Conservation (phyloP, 345 rosid genomes). For the Hibiscus tridactylites region DNA sequence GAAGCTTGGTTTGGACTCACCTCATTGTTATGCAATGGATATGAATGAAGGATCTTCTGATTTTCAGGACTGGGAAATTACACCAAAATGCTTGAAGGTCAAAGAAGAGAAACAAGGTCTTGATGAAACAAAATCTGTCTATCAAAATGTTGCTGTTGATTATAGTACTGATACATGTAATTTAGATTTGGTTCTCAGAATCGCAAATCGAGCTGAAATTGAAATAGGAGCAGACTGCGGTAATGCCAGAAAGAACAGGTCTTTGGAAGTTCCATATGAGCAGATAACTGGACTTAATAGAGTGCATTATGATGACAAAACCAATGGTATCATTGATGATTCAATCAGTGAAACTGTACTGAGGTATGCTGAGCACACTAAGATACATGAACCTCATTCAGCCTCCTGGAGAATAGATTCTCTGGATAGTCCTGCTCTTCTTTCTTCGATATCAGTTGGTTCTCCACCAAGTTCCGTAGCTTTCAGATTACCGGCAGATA, state of each 20-base stretch:
- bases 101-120: conserved; percentile 3
- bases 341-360: background rate
- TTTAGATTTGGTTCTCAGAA: conserved; percentile 6
- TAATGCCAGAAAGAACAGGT: background rate
- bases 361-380: background rate
- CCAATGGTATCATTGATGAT: background rate
- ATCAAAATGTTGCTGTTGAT: conserved; percentile 1
- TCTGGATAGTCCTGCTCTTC: background rate
- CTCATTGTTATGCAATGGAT: conserved; percentile 10
- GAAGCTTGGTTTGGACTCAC: conserved; percentile 25
- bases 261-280: background rate
- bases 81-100: conserved; percentile 8
- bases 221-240: background rate
- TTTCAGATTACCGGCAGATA: background rate
- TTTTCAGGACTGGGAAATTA: conserved; percentile 10
- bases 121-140: background rate
- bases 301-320: background rate
- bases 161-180: background rate
- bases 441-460: background rate
- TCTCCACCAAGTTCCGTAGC: background rate
- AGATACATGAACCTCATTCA: background rate
- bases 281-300: background rate
- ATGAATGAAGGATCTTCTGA: conserved; percentile 7
- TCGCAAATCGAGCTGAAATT: background rate
- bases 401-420: background rate